Conservation (phyloP, 2,329 filamentous ascomycete genomes). For the Elsinoe batatas region DNA sequence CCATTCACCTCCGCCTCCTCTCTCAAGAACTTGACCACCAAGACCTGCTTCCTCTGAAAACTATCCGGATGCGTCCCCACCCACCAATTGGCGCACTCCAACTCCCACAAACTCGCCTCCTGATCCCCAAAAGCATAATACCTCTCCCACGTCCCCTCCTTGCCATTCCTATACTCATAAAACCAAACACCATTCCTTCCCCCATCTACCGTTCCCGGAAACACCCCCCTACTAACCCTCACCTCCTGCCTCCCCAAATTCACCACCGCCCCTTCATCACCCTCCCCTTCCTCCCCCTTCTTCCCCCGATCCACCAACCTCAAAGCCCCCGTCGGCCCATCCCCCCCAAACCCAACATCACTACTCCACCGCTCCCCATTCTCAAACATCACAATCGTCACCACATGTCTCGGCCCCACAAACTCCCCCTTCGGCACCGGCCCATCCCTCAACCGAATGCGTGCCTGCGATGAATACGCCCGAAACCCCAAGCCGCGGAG, state of each 20-base stretch:
- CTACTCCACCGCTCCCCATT: constrained; percentile 42
- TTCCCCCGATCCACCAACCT: constrained; percentile 30
- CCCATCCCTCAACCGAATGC: constrained; percentile 24
- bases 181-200: constrained; percentile 45
- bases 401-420: constrained; percentile 31
- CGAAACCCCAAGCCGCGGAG: constrained; percentile 43
- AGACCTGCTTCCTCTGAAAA: constrained; percentile 25
- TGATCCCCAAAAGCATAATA: constrained; percentile 35
- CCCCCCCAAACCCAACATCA: constrained; percentile 57
- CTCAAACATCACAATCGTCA: constrained; percentile 38
- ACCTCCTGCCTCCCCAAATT: constrained; percentile 11
- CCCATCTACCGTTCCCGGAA: not conserved
- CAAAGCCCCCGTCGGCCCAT: constrained; percentile 50
- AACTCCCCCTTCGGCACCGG: constrained; percentile 19
- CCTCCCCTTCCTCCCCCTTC: not conserved
- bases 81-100: constrained; percentile 47
- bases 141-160: constrained; percentile 30
- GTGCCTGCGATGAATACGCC: constrained; percentile 31
- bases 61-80: constrained; percentile 36
- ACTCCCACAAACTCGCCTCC: constrained; percentile 51
- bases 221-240: not conserved
- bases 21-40: constrained; percentile 33
- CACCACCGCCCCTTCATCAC: not conserved
- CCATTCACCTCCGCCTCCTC: constrained; percentile 21
- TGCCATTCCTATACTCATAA: constrained; percentile 45